A percentile compares a stretch with the other conserved stretches of the same genome.
Conservation (phyloP, 805 yeast genomes). For the Schwanniomyces yamadae region DNA sequence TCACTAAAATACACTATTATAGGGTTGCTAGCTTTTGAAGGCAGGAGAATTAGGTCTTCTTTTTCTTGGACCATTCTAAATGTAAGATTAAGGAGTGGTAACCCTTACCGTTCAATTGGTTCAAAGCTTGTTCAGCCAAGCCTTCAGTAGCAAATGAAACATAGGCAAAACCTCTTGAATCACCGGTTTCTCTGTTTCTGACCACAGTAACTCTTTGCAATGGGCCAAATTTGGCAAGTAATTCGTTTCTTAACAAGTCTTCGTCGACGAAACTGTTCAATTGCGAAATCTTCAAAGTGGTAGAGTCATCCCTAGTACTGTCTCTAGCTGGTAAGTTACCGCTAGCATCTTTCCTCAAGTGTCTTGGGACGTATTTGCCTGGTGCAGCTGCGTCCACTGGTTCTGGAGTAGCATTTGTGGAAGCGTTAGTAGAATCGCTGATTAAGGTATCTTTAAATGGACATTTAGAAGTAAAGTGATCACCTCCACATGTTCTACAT, state of each 20-base stretch:
- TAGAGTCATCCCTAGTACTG: conserved; percentile 70
- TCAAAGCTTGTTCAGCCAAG: conserved; percentile 76
- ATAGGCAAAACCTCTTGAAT: conserved; percentile 93
- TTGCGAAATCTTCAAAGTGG: conserved; percentile 88
- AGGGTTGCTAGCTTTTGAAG: conserved; percentile 1
- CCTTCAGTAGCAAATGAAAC: conserved; percentile 71
- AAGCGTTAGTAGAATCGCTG: conserved; percentile 42
- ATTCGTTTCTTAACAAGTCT: conserved; percentile 69
- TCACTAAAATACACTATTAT: conserved; percentile 2
- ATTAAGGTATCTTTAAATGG: conserved; percentile 90
- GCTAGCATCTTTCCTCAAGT: conserved; percentile 43
- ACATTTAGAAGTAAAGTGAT: conserved; percentile 91
- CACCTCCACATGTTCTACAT: conserved; percentile 94
- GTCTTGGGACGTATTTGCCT: conserved; percentile 45
- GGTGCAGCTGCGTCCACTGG: conserved; percentile 21
- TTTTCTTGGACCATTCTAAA: conserved; percentile 48
- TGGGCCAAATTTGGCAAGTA: conserved; percentile 66
- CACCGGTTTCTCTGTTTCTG: conserved; percentile 89
- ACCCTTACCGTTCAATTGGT: conserved; percentile 83
- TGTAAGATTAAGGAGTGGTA: conserved; percentile 78
- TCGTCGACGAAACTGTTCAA: conserved; percentile 84
- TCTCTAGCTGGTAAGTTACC: conserved; percentile 40
- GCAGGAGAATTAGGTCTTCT: conserved; percentile 20
- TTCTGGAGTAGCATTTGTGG: conserved; percentile 37
- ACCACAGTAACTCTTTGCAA: conserved; percentile 78